These are phyloP conservation scores for Ashbya aceris DNA, from an alignment of 1,139 yeast species.

Conservation along the genomic window DNA sequence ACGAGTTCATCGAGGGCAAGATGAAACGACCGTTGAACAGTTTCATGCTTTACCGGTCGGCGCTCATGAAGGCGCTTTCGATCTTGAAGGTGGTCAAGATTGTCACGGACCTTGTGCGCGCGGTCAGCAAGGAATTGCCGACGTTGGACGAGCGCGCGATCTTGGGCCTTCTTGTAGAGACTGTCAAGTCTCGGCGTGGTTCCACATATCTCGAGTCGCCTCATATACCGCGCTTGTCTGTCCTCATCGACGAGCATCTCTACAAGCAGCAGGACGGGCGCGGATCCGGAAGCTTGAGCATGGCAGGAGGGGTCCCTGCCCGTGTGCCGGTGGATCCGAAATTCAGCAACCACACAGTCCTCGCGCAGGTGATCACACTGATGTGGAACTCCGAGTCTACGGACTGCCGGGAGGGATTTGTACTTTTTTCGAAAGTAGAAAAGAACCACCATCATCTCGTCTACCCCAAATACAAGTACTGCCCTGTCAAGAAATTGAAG, in stretches of 20 bases:
- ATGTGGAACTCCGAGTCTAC: slow-evolving; percentile 39
- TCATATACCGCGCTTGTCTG: slow-evolving; percentile 6
- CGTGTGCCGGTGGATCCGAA: slow-evolving; percentile 9
- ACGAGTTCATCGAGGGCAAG: slow-evolving; percentile 13
- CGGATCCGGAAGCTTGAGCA: not conserved
- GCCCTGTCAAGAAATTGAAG: slow-evolving; percentile 9
- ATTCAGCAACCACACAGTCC: slow-evolving; percentile 9
- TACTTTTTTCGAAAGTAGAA: slow-evolving; percentile 34
- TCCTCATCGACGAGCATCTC: slow-evolving; percentile 7
- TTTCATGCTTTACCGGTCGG: slow-evolving; percentile 40
- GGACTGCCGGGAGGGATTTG: slow-evolving; percentile 33
- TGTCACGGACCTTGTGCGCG: slow-evolving; percentile 15
- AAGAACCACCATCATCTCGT: slow-evolving; percentile 35
- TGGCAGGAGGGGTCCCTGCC: not conserved
- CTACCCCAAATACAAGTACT: slow-evolving; percentile 37
- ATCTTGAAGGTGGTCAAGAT: slow-evolving; percentile 33
- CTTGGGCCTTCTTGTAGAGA: slow-evolving; percentile 5
- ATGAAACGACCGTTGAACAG: slow-evolving; percentile 43
- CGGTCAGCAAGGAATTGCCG: slow-evolving; percentile 4
- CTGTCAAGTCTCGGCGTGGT: slow-evolving; percentile 5
- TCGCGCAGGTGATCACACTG: slow-evolving; percentile 36
- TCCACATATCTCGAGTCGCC: not conserved
- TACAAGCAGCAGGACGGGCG: slow-evolving; percentile 1
- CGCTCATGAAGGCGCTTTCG: slow-evolving; percentile 37
- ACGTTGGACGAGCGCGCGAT: slow-evolving; percentile 5